phyloP scores from a whole-genome alignment of 768 basidiomycete genomes.

The Suillus luteus region DNA sequence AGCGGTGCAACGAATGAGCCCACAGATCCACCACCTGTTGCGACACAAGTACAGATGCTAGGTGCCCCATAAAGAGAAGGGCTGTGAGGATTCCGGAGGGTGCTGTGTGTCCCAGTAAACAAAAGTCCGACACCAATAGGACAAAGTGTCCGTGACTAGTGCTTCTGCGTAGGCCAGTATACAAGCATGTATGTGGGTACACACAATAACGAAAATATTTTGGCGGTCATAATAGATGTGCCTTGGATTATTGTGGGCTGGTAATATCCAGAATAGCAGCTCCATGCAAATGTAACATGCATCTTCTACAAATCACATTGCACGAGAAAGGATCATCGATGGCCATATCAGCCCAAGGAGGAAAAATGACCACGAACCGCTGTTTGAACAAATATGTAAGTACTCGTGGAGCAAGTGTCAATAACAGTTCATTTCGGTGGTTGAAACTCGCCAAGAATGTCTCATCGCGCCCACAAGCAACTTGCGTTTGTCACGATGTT shows the following conservation, averaged over 20 bases:
- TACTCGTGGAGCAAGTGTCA: background rate
- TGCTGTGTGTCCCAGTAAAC: background rate
- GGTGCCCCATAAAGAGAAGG: slow-evolving; percentile 14
- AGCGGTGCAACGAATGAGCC: slow-evolving; percentile 15
- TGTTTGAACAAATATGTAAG: background rate
- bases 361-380: background rate
- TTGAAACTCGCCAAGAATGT: slow-evolving; percentile 3
- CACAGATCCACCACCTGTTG: slow-evolving; percentile 12
- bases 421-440: slow-evolving; percentile 10
- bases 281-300: too few species aligned
- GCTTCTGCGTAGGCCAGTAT: background rate
- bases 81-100: background rate
- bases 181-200: background rate
- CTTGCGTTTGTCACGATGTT: slow-evolving; percentile 8
- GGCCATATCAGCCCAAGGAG: background rate
- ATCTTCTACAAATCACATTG: background rate
- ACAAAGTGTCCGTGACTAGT: background rate
- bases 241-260: background rate
- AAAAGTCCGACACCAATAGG: background rate
- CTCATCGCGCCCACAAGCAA: slow-evolving; percentile 5
- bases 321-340: background rate
- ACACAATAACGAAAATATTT: background rate
- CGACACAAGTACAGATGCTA: background rate
- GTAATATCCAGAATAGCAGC: background rate
- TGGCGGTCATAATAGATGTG: background rate